A percentile compares a stretch with the other conserved stretches of the same genome.
Evolutionary conservation across 225 moss, liverwort and hornwort species (phyloP).

Genomic region (Asterella californica): DNA sequence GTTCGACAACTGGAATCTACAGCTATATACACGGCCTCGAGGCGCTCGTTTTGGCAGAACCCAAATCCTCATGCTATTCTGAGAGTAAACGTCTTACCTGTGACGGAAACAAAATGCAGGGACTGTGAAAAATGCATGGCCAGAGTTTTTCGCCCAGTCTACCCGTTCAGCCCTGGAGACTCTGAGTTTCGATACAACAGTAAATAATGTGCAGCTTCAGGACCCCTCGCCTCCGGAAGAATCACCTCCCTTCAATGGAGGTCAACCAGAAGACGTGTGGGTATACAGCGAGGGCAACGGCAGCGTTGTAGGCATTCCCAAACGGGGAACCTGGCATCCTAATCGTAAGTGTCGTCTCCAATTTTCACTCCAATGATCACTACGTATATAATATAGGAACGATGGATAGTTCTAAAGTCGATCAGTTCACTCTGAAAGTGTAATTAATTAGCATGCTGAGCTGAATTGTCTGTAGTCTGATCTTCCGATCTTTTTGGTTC

Average conservation of each 20-base stretch:
- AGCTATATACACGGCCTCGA: no score
- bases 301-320: conserved; percentile 1
- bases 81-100: no score
- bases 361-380: neutral
- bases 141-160: neutral
- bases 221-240: neutral
- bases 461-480: no score
- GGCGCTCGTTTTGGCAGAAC: no score
- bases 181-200: neutral
- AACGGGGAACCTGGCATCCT: conserved; percentile 7
- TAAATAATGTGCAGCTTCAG: neutral
- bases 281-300: conserved; percentile 8
- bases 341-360: conserved; percentile 1
- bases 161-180: neutral
- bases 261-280: conserved; percentile 16
- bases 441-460: no score
- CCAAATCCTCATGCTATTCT: no score
- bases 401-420: no score
- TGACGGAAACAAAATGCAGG: neutral
- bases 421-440: no score
- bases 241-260: neutral
- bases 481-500: no score
- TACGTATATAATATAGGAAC: no score
- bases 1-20: no score
- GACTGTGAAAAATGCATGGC: conserved; percentile 10